Conservation (phyloP, 139 green algal genomes). For the Pseudopediastrum boryanum region DNA sequence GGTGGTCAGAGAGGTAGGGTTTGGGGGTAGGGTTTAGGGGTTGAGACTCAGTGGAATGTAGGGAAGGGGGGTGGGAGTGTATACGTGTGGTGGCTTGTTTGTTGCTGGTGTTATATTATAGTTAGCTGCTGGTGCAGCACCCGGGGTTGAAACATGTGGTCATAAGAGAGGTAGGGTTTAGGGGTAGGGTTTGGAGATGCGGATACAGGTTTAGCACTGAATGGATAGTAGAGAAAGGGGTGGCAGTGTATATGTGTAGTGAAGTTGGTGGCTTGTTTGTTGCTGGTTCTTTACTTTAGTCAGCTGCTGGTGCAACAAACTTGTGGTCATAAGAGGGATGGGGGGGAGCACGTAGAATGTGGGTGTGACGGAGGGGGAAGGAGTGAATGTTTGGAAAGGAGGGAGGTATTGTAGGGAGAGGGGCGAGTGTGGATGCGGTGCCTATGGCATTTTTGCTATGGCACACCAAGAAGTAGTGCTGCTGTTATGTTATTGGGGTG, state of each 20-base stretch:
- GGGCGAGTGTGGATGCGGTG: no score
- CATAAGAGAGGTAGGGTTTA: slow-evolving; percentile 69
- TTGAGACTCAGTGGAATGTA: background rate
- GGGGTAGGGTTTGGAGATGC: background rate
- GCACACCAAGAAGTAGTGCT: no score
- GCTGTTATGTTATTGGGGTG: no score
- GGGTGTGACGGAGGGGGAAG: no score
- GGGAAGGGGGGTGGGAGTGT: background rate
- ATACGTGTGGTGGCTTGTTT: background rate
- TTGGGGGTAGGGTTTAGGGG: background rate
- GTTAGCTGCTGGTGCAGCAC: slow-evolving; percentile 76
- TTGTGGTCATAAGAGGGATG: slow-evolving; percentile 79
- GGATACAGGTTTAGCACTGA: background rate
- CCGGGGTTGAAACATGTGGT: slow-evolving; percentile 88
- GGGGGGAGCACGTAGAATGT: no score
- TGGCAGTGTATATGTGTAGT: background rate
- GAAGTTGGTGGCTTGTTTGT: background rate
- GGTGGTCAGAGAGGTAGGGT: slow-evolving; percentile 82
- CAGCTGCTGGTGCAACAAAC: slow-evolving; percentile 76
- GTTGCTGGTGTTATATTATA: background rate
- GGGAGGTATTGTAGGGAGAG: no score
- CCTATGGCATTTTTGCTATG: no score
- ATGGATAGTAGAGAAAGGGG: background rate
- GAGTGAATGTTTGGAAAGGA: no score
- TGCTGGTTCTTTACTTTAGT: background rate